Base-by-base conservation (phyloP, 106 monocot genomes). In the Dendrobium chrysotoxum region DNA sequence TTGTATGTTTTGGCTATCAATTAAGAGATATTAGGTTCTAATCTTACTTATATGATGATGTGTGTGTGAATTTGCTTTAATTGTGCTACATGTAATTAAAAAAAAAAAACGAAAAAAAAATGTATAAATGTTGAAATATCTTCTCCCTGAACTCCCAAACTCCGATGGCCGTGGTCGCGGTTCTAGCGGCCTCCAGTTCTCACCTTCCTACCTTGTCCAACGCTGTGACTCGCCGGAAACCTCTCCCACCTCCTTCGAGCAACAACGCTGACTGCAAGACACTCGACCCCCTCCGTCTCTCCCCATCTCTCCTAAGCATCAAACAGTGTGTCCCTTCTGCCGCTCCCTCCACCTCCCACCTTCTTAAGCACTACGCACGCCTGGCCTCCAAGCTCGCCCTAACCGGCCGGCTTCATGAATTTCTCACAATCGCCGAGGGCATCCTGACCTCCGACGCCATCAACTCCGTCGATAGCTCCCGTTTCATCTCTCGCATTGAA, bases 361-460 rank as follows among this genome's bases (percentile, higher is more conserved):
- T 18, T 4, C 35, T 71, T 16, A 71, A 35, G 28, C 15, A 71
- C 71, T 71, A 71, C 38, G 71, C 71, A 4, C 38, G 31, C 71
- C 35, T 71, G 11, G 71, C 71, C 31, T 71, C 71, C 38, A 71
- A 71, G 71, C 71, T 71, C 71, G 71, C 31, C 31, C 28, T 28
- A 9, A 71, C 35, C 71, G 71, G 71, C 28, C 71, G 31, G 31
- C 38, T 71, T 31, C 28, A 71, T 35, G 71, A 71, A 16, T 71
- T 71, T 2, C 71, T 71, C 25, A 71, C 12, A 12, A 71, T 71
- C 4, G 35, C 38, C 35, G 71, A 71, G 15, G 15, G 38, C 38
- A 71, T 71, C 71, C 12, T 71, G 28, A n/a, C 71, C 16, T 71
- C 71, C 35, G 71, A 71, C 28, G 38, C 16, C 28, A 71, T 71